A percentile compares a stretch with the other conserved stretches of the same genome.
Evolutionary conservation across 2,329 filamentous ascomycete species (phyloP).

Genomic region (Aspergillus versicolor): DNA sequence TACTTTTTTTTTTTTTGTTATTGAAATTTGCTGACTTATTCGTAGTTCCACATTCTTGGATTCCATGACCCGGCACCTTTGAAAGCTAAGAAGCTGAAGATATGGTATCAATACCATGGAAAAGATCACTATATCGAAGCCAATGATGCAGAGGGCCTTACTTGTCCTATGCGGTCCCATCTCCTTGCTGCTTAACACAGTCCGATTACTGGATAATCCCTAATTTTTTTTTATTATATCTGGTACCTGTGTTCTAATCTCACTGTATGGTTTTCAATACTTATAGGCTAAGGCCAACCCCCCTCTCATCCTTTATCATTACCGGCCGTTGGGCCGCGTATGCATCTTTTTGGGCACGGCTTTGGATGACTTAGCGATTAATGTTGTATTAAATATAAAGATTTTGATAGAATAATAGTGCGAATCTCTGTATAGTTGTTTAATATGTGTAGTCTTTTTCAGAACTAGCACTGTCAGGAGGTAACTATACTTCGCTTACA

Average conservation of each 20-base stretch:
- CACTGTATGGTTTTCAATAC: background rate
- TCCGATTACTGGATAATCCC: background rate
- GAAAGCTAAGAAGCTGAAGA: slow-evolving; percentile 38
- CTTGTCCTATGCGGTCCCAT: slow-evolving; percentile 42
- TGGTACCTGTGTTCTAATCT: no score
- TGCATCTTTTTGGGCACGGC: background rate
- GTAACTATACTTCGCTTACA: background rate
- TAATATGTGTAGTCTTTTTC: background rate
- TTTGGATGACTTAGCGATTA: background rate
- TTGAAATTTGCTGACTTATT: slow-evolving; percentile 19
- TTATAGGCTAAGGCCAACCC: background rate
- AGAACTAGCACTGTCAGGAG: no score
- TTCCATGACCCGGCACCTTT: slow-evolving; percentile 47
- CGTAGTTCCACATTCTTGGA: slow-evolving; percentile 42
- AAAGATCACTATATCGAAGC: slow-evolving; percentile 40
- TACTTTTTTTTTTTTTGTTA: background rate
- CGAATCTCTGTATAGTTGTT: background rate
- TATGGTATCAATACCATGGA: slow-evolving; percentile 44
- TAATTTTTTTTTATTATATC: background rate
- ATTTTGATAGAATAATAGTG: background rate
- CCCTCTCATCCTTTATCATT: background rate
- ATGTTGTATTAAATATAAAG: background rate
- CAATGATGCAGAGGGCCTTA: slow-evolving; percentile 35
- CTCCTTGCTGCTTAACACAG: slow-evolving; percentile 17
- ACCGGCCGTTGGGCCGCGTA: background rate